Percentiles rank a stretch among this genome's conserved stretches.
Conservation (phyloP, 2,329 filamentous ascomycete genomes). For the Colletotrichum sp. region DNA sequence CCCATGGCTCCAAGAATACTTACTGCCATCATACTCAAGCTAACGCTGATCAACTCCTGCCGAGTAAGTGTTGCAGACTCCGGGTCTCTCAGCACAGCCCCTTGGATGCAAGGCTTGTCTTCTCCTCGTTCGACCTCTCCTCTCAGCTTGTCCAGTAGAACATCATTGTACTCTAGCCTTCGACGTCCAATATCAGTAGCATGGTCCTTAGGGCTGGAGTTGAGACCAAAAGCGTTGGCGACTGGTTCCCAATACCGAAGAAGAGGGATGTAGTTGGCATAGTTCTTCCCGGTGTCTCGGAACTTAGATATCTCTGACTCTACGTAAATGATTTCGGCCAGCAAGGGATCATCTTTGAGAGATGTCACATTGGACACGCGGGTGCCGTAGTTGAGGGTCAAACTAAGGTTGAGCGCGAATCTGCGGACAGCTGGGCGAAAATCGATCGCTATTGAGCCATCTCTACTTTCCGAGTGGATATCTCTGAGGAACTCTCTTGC, state of each 20-base stretch:
- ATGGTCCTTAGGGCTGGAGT: neutral
- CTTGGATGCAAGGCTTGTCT: conserved; percentile 7
- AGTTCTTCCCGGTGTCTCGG: neutral
- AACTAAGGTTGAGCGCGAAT: conserved; percentile 66
- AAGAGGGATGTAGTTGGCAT: neutral
- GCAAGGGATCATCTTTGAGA: neutral
- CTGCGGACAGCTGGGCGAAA: conserved; percentile 67
- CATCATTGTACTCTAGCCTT: neutral
- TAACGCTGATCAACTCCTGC: conserved; percentile 1
- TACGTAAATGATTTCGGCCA: conserved; percentile 25
- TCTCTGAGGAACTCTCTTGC: conserved; percentile 63
- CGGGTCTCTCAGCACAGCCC: neutral
- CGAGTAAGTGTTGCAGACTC: neutral
- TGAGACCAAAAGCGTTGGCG: neutral
- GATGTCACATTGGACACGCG: conserved; percentile 32
- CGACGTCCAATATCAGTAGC: neutral
- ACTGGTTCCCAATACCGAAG: conserved; percentile 4
- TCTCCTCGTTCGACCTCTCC: neutral
- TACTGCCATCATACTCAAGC: conserved; percentile 55
- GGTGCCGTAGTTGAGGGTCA: conserved; percentile 70
- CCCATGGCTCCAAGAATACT: neutral
- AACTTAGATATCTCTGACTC: conserved; percentile 23
- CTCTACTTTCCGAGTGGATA: conserved; percentile 58
- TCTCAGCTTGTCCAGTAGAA: neutral
- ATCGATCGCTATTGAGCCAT: conserved; percentile 62